These are phyloP conservation scores for Ettlia oleoabundans DNA, from an alignment of 139 green algal genomes.

Conservation along the genomic window DNA sequence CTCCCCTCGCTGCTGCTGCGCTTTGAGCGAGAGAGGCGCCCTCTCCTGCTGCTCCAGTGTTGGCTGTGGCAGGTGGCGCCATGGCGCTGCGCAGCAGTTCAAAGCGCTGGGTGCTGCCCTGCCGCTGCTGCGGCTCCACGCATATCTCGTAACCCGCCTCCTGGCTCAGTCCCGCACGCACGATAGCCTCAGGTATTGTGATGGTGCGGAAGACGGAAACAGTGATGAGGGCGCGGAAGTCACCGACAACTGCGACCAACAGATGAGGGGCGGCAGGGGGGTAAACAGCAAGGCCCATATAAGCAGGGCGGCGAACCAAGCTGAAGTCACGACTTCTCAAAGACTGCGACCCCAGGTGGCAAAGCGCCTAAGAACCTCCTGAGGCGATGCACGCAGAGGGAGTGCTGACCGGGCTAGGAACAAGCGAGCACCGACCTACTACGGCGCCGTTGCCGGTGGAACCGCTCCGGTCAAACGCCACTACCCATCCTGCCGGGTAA, in stretches of 20 bases:
- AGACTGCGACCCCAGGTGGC: too few species aligned
- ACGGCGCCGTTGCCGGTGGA: constrained; percentile 37
- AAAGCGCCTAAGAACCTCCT: too few species aligned
- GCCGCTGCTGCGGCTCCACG: constrained; percentile 29
- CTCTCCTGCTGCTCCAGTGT: not conserved
- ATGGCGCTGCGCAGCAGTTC: constrained; percentile 18
- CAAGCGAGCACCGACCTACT: not conserved
- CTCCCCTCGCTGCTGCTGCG: not conserved
- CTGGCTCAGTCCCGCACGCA: constrained; percentile 12
- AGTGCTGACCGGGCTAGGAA: too few species aligned
- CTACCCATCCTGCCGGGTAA: constrained; percentile 41
- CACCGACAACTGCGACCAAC: constrained; percentile 17
- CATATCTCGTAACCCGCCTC: constrained; percentile 21
- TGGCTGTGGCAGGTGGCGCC: not conserved
- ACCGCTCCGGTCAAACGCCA: constrained; percentile 42
- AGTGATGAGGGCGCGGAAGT: constrained; percentile 37
- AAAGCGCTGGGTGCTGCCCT: constrained; percentile 32
- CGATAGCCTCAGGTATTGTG: constrained; percentile 9
- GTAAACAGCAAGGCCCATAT: not conserved
- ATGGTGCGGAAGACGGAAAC: constrained; percentile 30
- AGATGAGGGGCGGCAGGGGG: not conserved
- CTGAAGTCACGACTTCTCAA: too few species aligned
- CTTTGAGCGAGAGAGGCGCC: not conserved
- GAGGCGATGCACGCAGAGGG: too few species aligned
- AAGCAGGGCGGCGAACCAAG: too few species aligned